A percentile compares a stretch with the other conserved stretches of the same genome.
Conservation (phyloP, 495 filamentous ascomycete genomes). For the Durotheca rogersii region DNA sequence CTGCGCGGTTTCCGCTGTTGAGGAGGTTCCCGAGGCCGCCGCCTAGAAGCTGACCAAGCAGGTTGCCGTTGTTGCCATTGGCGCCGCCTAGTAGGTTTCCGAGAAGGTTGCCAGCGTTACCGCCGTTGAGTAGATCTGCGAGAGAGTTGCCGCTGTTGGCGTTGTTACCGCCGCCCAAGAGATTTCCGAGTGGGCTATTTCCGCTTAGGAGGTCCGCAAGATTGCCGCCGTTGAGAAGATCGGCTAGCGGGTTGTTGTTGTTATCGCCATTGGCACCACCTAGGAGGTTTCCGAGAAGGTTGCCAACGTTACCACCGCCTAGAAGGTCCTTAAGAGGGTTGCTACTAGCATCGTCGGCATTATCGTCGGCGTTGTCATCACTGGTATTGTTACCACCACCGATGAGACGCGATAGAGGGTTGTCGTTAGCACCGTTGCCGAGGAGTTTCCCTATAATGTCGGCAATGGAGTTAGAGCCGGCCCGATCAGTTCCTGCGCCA, state of each 20-base stretch:
- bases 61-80: too few species aligned
- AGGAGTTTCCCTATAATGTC: slow-evolving; percentile 15
- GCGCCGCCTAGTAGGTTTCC: too few species aligned
- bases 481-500: slow-evolving; percentile 12
- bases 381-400: not conserved
- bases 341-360: not conserved
- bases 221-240: slow-evolving; percentile 15
- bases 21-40: too few species aligned
- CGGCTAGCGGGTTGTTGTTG: slow-evolving; percentile 6
- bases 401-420: slow-evolving; percentile 1
- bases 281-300: not conserved
- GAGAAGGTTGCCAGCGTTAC: too few species aligned
- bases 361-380: not conserved
- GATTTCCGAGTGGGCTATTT: too few species aligned
- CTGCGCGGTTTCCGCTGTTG: too few species aligned
- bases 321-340: too few species aligned
- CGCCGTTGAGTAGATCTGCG: too few species aligned
- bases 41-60: too few species aligned
- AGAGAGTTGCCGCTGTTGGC: too few species aligned
- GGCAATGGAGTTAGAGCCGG: slow-evolving; percentile 16
- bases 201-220: too few species aligned
- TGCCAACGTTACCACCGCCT: not conserved
- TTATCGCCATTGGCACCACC: slow-evolving; percentile 2
- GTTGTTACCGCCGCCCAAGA: too few species aligned
- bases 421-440: slow-evolving; percentile 1